Evolutionary conservation across 768 basidiomycete genomes (phyloP), one percentile per base, ranked within the genome.

Genomic region (Collybiopsis confluens): DNA sequence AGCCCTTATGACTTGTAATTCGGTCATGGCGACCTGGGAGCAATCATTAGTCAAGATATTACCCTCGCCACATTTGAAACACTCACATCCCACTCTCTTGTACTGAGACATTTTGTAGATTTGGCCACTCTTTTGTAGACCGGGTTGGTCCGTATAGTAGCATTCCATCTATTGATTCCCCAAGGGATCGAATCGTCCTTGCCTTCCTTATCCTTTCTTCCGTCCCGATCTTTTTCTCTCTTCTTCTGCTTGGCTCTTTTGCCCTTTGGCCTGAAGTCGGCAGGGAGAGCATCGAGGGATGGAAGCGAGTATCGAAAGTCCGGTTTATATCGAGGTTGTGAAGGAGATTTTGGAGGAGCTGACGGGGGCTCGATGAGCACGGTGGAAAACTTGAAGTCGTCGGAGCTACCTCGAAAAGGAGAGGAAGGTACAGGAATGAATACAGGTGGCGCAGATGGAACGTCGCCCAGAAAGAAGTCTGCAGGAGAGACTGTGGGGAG

Each of bases 11-110:
- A 95, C 76, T 56, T 86, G 78, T 54, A 96, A 64, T 64, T 98
- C 95, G 16, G 78, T 73, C 65, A 89, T 82, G 1, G 90, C 92
- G 43, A 92, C 77, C 88, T 92, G 61, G 52, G 59, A 58, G 52
- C 54, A n/a, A 5, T 51, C 52, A 52, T 44, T 27, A 42, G n/a
- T 33, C 54, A 28, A 40, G 13, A 54, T 20, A 28, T n/a, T 21
- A 40, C n/a, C 6, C 9, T 27, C 18, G 10, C 3, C 27, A 28
- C 38, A 20, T 18, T 20, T 45, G 4, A 43, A 46, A 20, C 18
- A 73, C 88, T 61, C 74, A 91, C 91, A 68, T 77, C 76, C 92
- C 92, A 94, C 55, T 94, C 90, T 36, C 79, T 78, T 9, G 87
- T 89, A 51, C 75, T 90, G 56, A 94, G 61, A 57, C 88, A 91